These are phyloP conservation scores for Trichoderma lentiforme DNA, from an alignment of 2,329 filamentous ascomycete genomes.

Conservation along the genomic window DNA sequence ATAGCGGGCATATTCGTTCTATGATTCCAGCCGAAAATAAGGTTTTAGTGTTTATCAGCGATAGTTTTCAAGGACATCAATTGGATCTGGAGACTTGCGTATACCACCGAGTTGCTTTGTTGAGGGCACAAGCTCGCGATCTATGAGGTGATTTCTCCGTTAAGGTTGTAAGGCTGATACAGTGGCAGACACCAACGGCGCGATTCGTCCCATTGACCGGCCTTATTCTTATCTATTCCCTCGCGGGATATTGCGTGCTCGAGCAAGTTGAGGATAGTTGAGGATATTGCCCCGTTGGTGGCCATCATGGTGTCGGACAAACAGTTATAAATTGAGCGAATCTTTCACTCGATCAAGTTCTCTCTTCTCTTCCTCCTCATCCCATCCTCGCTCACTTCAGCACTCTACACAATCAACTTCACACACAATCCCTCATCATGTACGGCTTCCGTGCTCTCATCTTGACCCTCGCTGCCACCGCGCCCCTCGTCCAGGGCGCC, in stretches of 20 bases:
- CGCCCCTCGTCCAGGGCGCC: not conserved
- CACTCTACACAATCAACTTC: not conserved
- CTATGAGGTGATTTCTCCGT: not conserved
- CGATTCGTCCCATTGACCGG: not conserved
- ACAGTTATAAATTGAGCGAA: not conserved
- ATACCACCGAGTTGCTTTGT: not conserved
- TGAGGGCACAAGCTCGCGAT: not conserved
- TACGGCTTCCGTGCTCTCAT: not conserved
- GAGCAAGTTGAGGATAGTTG: not conserved
- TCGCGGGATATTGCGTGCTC: not conserved
- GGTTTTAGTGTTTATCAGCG: conserved; percentile 23
- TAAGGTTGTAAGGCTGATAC: not conserved
- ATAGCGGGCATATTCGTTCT: conserved; percentile 36
- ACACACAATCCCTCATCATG: not conserved
- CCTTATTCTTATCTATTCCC: not conserved
- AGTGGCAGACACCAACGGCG: not conserved
- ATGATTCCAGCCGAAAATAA: conserved; percentile 28
- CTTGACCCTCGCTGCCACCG: not conserved
- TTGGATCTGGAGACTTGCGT: conserved; percentile 17
- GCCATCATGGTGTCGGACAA: not conserved
- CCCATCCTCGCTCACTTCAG: not conserved
- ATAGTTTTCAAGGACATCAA: conserved; percentile 27
- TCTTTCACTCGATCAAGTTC: not conserved
- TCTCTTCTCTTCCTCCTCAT: not conserved
- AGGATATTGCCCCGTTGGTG: not conserved